Evolutionary conservation across 1,139 yeast species (phyloP).

Genomic region (Waltiozyma sp.): DNA sequence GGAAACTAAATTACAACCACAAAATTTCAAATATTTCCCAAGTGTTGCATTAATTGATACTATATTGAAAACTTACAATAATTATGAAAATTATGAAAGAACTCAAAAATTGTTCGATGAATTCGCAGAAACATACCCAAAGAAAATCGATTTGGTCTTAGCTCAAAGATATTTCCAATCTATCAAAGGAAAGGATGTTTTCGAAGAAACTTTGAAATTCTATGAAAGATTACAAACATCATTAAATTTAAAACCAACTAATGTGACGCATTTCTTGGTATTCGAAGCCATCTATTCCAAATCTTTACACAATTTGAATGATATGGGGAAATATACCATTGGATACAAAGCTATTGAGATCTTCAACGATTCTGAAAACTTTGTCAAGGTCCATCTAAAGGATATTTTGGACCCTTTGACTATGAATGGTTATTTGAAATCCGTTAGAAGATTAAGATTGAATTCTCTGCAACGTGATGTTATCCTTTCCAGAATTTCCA

Average conservation of each 20-base stretch:
- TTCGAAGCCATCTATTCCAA: constrained; percentile 13
- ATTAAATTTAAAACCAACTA: constrained; percentile 4
- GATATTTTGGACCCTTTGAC: constrained; percentile 8
- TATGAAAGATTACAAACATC: constrained; percentile 3
- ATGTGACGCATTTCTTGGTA: constrained; percentile 13
- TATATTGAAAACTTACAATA: constrained; percentile 9
- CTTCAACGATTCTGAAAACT: constrained; percentile 10
- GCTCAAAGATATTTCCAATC: constrained; percentile 9
- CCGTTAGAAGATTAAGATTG: constrained; percentile 14
- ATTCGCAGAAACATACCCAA: constrained; percentile 5
- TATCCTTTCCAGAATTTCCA: constrained; percentile 6
- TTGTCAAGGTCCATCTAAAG: constrained; percentile 3
- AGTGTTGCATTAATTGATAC: constrained; percentile 11
- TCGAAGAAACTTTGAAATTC: constrained; percentile 6
- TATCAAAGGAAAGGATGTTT: background rate
- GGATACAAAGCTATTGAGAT: constrained; percentile 9
- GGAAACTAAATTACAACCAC: constrained; percentile 1
- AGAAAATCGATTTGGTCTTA: constrained; percentile 9
- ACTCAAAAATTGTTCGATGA: constrained; percentile 7
- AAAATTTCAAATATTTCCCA: constrained; percentile 11
- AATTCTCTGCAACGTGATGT: constrained; percentile 8
- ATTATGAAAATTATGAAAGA: constrained; percentile 7
- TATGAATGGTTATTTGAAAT: constrained; percentile 12
- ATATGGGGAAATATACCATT: constrained; percentile 11
- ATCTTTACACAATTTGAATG: constrained; percentile 10